Evolutionary conservation across 805 yeast species (phyloP).

Genomic region (Sungouiella blattae): DNA sequence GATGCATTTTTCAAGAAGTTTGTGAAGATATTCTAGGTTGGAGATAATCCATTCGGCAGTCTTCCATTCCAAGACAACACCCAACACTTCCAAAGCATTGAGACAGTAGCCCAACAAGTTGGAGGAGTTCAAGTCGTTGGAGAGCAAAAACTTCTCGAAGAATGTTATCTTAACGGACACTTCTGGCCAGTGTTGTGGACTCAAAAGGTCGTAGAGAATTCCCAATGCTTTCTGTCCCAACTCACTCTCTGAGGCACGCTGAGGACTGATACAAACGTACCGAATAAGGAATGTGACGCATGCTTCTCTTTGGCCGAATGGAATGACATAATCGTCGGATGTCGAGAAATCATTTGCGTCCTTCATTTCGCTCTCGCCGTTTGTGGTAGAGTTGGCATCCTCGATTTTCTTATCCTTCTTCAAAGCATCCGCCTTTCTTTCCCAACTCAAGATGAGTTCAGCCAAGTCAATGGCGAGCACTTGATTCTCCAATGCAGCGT

Average conservation of each 20-base stretch:
- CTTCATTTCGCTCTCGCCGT: conserved; percentile 1
- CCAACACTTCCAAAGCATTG: conserved; percentile 87
- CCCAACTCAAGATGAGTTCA: conserved; percentile 85
- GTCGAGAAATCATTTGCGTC: conserved; percentile 38
- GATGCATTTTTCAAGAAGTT: conserved; percentile 74
- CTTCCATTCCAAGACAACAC: conserved; percentile 78
- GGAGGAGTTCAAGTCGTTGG: conserved; percentile 68
- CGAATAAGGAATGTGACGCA: conserved; percentile 86
- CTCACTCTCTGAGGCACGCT: conserved; percentile 78
- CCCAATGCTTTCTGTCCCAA: conserved; percentile 77
- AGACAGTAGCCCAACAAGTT: conserved; percentile 74
- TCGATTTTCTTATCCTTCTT: conserved; percentile 5
- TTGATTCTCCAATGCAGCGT: conserved; percentile 78
- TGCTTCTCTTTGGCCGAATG: conserved; percentile 80
- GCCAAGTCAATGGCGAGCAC: conserved; percentile 85
- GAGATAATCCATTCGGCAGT: conserved; percentile 73
- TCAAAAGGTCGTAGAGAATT: conserved; percentile 69
- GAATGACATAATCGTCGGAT: conserved; percentile 53
- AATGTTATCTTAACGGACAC: conserved; percentile 81
- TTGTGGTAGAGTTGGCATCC: background rate
- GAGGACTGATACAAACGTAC: conserved; percentile 82
- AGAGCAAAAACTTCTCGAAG: conserved; percentile 82
- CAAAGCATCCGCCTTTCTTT: conserved; percentile 43
- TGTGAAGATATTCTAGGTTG: conserved; percentile 65
- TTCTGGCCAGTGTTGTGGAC: conserved; percentile 79